Evolutionary conservation across 768 basidiomycete species (phyloP), one percentile per base, ranked within the genome.

Genomic region (Clitopilus hobsonii): DNA sequence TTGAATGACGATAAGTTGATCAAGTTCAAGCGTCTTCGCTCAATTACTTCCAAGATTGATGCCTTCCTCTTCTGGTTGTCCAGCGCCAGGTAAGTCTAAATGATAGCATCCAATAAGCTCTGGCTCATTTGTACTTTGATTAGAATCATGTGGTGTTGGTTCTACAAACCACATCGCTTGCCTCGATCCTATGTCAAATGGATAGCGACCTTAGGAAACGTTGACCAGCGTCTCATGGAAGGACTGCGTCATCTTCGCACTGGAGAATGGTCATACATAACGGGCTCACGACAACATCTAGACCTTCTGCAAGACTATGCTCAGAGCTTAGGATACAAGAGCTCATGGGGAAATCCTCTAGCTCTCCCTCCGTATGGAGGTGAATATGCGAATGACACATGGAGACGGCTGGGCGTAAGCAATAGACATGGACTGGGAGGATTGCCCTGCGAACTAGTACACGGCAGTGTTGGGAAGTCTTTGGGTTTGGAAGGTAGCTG

Each of bases 71-170:
- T 92, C 61, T 91, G 89, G 89, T 81, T 79, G 13, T 83, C 83
- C 60, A 88, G 87, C 56, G 85, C 88, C 27, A 83, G 89, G 89
- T 89, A 56, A 27, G 49, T 10, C 41, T 26, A 74, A 67, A 30
- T 27, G 26, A 48, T 51, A 8, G 26, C 36, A 45, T 49, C 13
- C 10, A 48, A 54, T 50, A n/a, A 38, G 29, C 36, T 52, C 11
- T 38, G 54, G 25, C 48, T 53, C 36, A 30, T 52, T 18, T 55
- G 30, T 53, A 52, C 64, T 28, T 51, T 51, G 27, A 32, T 56
- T 23, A 91, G 90, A 63, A 90, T 91, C 53, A 91, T 91, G 88
- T 91, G 90, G 90, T 91, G 89, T 61, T 92, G 88, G 68, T 85
- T 89, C 65, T 91, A 92, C 61, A 75, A 85, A 62, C 88, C 89